These are phyloP conservation scores for Chrysoporthe puriensis DNA, from an alignment of 2,329 filamentous ascomycete species.

Conservation along the genomic window DNA sequence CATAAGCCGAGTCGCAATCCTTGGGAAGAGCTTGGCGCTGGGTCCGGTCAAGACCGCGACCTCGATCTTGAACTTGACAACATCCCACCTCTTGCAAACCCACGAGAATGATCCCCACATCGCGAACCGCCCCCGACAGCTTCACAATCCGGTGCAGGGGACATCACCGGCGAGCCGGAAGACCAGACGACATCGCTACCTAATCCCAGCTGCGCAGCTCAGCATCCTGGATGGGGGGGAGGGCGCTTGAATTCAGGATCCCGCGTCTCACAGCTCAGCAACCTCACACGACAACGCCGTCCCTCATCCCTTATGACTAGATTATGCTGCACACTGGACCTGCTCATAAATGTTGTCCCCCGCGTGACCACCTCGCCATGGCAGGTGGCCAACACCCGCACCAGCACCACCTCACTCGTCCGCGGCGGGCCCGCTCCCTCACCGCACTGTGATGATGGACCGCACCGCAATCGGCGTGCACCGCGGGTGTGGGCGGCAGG, in stretches of 20 bases:
- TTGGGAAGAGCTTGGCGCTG: neutral
- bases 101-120: neutral
- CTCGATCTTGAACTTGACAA: neutral
- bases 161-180: neutral
- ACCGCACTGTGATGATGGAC: conserved; percentile 14
- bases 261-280: conserved; percentile 2
- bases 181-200: neutral
- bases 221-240: neutral
- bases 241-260: neutral
- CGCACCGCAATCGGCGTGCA: conserved; percentile 17
- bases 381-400: neutral
- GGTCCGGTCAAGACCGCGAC: neutral
- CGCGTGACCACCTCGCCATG: neutral
- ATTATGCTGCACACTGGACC: neutral
- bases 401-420: neutral
- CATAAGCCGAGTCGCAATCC: neutral
- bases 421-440: conserved; percentile 2
- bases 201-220: neutral
- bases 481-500: neutral
- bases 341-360: neutral
- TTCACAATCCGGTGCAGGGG: conserved; percentile 3
- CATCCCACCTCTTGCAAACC: neutral
- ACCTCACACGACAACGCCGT: neutral
- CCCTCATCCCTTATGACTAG: neutral
- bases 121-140: neutral